A percentile compares a stretch with the other conserved stretches of the same genome.
phyloP scores from a whole-genome alignment of 306 rosid species.

The Cucurbita pepo region DNA sequence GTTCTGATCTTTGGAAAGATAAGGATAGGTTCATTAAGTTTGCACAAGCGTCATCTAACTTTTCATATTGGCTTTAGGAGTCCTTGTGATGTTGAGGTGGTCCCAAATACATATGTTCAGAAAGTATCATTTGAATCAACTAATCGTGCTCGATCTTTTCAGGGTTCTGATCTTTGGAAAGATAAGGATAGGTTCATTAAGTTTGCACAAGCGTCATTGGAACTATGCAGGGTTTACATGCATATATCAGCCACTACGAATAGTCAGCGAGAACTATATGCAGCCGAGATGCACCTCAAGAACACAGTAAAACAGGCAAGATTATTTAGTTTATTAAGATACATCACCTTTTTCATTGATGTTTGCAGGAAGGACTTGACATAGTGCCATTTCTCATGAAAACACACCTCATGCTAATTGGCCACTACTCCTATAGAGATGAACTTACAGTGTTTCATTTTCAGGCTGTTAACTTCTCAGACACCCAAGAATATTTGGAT shows the following conservation, averaged over 20 bases:
- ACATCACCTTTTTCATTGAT: background rate
- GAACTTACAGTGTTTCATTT: conserved; percentile 10
- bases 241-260: conserved; percentile 53
- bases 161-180: conserved; percentile 90
- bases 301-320: conserved; percentile 69
- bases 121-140: background rate
- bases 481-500: conserved; percentile 42
- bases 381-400: background rate
- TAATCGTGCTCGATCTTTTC: background rate
- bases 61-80: background rate
- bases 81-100: background rate
- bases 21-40: conserved; percentile 48
- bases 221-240: conserved; percentile 69
- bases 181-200: conserved; percentile 47
- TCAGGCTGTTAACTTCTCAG: conserved; percentile 44
- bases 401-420: background rate
- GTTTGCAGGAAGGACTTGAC: background rate
- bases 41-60: conserved; percentile 44
- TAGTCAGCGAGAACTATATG: conserved; percentile 40
- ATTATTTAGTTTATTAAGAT: background rate
- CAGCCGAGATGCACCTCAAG: conserved; percentile 86
- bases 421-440: background rate
- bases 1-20: conserved; percentile 80
- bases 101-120: background rate
- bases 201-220: conserved; percentile 72